These are phyloP conservation scores for Trichoderma cornu-damae DNA, from an alignment of 2,329 filamentous ascomycete species.

Conservation along the genomic window DNA sequence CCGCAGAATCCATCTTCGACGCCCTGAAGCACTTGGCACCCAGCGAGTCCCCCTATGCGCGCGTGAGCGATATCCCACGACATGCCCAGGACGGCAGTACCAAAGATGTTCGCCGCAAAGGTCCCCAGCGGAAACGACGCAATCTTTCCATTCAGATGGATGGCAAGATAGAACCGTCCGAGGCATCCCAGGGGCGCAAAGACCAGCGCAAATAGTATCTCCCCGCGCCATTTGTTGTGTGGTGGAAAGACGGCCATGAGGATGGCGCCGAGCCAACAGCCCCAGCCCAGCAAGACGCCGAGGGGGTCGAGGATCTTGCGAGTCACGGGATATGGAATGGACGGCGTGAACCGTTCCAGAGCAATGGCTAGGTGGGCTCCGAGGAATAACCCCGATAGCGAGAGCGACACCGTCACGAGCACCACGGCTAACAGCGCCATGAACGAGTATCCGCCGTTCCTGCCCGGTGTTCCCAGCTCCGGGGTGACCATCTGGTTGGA, in stretches of 20 bases:
- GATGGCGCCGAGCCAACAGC: slow-evolving; percentile 72
- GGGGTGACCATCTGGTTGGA: slow-evolving; percentile 61
- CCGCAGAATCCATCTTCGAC: slow-evolving; percentile 65
- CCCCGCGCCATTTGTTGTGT: slow-evolving; percentile 67
- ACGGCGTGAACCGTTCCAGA: slow-evolving; percentile 53
- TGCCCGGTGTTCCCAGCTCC: slow-evolving; percentile 36
- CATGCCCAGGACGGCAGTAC: slow-evolving; percentile 69
- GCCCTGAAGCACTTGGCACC: slow-evolving; percentile 64
- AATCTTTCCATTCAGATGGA: slow-evolving; percentile 63
- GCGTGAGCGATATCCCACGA: slow-evolving; percentile 73
- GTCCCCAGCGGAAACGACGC: slow-evolving; percentile 78
- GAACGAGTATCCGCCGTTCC: slow-evolving; percentile 75
- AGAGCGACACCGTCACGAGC: slow-evolving; percentile 66
- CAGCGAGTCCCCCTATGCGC: slow-evolving; percentile 49
- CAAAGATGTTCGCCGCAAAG: slow-evolving; percentile 73
- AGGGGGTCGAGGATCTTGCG: slow-evolving; percentile 60
- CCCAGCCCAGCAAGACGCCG: slow-evolving; percentile 60
- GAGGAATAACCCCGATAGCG: slow-evolving; percentile 61
- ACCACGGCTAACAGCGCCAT: slow-evolving; percentile 73
- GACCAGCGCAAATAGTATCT: slow-evolving; percentile 68
- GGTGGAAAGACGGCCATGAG: slow-evolving; percentile 69
- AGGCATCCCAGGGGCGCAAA: slow-evolving; percentile 81
- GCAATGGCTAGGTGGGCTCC: slow-evolving; percentile 71
- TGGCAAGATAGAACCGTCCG: slow-evolving; percentile 65
- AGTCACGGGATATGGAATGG: slow-evolving; percentile 51